phyloP scores from a whole-genome alignment of 2,329 filamentous ascomycete genomes.

The Alternaria rosae region DNA sequence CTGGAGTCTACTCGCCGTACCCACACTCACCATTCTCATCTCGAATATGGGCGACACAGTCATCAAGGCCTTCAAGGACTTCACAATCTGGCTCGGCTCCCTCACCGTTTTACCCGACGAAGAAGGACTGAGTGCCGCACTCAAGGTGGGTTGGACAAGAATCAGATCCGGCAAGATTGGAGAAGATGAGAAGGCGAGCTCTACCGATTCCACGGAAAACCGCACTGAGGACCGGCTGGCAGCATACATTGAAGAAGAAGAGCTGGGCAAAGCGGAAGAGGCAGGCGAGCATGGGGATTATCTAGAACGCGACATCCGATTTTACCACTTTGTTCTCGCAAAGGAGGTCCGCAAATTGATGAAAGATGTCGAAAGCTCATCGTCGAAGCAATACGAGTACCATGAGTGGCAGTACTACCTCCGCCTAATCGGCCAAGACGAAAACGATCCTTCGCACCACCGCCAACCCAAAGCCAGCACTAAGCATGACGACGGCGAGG shows the following conservation, averaged over 20 bases:
- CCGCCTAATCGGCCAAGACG: constrained; percentile 49
- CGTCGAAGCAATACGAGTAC: constrained; percentile 51
- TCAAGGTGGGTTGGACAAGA: constrained; percentile 39
- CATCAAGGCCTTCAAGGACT: constrained; percentile 61
- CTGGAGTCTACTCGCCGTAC: constrained; percentile 63
- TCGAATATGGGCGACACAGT: constrained; percentile 64
- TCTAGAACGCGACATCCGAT: constrained; percentile 58
- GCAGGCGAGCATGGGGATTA: constrained; percentile 54
- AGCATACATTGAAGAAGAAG: constrained; percentile 52
- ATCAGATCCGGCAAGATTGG: constrained; percentile 33
- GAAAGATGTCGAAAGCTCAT: constrained; percentile 50
- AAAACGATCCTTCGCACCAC: constrained; percentile 50
- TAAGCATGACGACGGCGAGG: constrained; percentile 25
- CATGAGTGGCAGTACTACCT: constrained; percentile 52
- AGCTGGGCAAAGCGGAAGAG: constrained; percentile 51
- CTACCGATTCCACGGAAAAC: constrained; percentile 18
- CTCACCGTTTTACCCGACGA: constrained; percentile 63
- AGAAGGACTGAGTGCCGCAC: constrained; percentile 47
- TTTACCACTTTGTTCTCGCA: constrained; percentile 59
- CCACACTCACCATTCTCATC: constrained; percentile 63
- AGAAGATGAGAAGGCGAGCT: constrained; percentile 9
- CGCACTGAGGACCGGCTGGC: constrained; percentile 43
- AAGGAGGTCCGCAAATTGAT: constrained; percentile 55
- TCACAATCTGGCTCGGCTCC: constrained; percentile 64
- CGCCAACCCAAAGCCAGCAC: constrained; percentile 35